Percentiles rank a stretch among this genome's conserved stretches.
These are phyloP conservation scores for Eutrema yunnanense DNA, from an alignment of 345 rosid genomes.

Conservation along the genomic window DNA sequence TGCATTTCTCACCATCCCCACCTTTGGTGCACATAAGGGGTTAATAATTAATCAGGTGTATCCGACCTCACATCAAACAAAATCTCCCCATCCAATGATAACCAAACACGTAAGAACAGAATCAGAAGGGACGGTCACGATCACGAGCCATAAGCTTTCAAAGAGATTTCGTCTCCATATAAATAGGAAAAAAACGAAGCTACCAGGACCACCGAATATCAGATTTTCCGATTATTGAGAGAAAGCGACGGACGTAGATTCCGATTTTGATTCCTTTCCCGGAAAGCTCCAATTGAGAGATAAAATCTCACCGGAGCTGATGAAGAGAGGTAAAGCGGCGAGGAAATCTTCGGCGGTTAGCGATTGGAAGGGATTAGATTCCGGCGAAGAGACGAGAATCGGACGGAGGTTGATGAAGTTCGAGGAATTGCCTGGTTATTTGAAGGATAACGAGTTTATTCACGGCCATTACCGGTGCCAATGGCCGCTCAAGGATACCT, in stretches of 20 bases:
- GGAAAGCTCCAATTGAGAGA: not conserved
- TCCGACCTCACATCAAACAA: not conserved
- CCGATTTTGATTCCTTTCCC: not conserved
- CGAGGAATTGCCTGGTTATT: slow-evolving; percentile 70
- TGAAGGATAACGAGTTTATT: slow-evolving; percentile 82
- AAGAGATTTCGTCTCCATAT: slow-evolving; percentile 7
- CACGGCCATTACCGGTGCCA: slow-evolving; percentile 79
- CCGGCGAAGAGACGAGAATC: slow-evolving; percentile 6
- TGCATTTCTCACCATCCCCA: slow-evolving; percentile 11
- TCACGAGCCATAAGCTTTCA: not conserved
- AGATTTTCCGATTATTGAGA: not conserved
- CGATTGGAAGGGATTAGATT: not conserved
- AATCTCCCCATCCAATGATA: not conserved
- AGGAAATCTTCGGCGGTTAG: slow-evolving; percentile 1
- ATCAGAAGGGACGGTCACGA: not conserved
- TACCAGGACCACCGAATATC: not conserved
- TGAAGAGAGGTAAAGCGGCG: slow-evolving; percentile 20
- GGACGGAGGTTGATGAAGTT: slow-evolving; percentile 51
- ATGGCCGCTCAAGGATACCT: slow-evolving; percentile 73
- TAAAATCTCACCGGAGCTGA: not conserved
- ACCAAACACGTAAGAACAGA: not conserved
- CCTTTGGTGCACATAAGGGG: not conserved
- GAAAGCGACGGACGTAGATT: not conserved
- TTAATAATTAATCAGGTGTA: not conserved
- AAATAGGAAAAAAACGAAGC: not conserved